Conservation (phyloP, 371 early-diverging fungal genomes). For the Apophysomyces trapeziformis region DNA sequence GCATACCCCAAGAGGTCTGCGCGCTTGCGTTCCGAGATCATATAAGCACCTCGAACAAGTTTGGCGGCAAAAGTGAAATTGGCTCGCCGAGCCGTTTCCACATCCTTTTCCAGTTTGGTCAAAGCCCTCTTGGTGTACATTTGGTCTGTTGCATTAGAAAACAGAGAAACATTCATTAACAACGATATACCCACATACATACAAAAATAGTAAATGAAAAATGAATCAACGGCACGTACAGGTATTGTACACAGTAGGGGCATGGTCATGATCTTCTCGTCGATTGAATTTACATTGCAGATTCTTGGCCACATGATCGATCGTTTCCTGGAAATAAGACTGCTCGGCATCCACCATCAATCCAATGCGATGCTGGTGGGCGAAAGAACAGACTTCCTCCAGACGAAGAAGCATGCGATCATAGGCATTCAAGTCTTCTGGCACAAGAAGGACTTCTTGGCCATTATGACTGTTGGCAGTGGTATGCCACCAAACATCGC, state of each 20-base stretch:
- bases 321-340: constrained; percentile 89
- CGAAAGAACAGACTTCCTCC: constrained; percentile 66
- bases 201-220: neutral
- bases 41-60: constrained; percentile 93
- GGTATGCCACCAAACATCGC: constrained; percentile 23
- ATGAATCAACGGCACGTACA: constrained; percentile 31
- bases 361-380: constrained; percentile 65
- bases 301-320: constrained; percentile 81
- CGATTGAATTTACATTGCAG: constrained; percentile 72
- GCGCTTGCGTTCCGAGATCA: constrained; percentile 84
- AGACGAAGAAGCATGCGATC: constrained; percentile 70
- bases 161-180: neutral
- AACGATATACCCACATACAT: too few relatives aligned
- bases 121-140: constrained; percentile 86
- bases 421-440: constrained; percentile 70
- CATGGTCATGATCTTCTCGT: constrained; percentile 38
- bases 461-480: neutral
- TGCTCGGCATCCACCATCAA: constrained; percentile 95
- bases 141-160: constrained; percentile 62
- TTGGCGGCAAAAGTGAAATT: constrained; percentile 85
- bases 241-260: constrained; percentile 87
- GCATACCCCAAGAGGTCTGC: constrained; percentile 70
- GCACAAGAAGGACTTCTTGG: constrained; percentile 32
- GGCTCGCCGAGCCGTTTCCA: constrained; percentile 64
- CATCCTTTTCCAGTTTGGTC: constrained; percentile 69